These are phyloP conservation scores for Pulicaria dysenterica DNA, from an alignment of 129 eudicot genomes.

Conservation along the genomic window DNA sequence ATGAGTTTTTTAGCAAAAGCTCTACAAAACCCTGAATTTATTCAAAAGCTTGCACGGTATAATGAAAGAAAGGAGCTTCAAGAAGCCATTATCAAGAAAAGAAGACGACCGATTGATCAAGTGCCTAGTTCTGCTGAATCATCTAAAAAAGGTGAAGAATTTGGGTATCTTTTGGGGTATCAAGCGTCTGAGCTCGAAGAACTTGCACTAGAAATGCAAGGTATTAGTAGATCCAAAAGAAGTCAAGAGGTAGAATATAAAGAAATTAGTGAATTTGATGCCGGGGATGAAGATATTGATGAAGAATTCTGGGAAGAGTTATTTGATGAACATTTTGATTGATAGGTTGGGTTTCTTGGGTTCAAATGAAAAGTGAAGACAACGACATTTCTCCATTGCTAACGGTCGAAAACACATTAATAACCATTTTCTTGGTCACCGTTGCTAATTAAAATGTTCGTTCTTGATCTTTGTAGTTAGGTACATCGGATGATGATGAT, in stretches of 20 bases:
- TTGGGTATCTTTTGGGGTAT: conserved; percentile 28
- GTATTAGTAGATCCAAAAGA: conserved; percentile 54
- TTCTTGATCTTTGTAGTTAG: conserved; percentile 52
- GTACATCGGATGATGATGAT: conserved; percentile 41
- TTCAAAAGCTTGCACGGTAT: conserved; percentile 60
- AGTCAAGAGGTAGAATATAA: conserved; percentile 39
- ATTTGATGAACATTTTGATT: conserved; percentile 49
- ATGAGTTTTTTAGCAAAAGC: conserved; percentile 95
- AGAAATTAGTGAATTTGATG: conserved; percentile 46
- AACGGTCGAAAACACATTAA: conserved; percentile 25
- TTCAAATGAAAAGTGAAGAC: not conserved
- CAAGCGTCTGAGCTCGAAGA: conserved; percentile 78
- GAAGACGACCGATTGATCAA: conserved; percentile 49
- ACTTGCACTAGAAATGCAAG: conserved; percentile 97
- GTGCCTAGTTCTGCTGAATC: conserved; percentile 38
- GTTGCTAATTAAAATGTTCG: conserved; percentile 22
- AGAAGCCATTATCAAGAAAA: conserved; percentile 56
- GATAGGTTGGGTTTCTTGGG: conserved; percentile 14
- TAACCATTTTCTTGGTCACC: conserved; percentile 36
- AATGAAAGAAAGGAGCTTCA: conserved; percentile 66
- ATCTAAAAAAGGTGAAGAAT: conserved; percentile 53
- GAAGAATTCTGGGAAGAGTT: conserved; percentile 91
- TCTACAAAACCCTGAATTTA: conserved; percentile 78
- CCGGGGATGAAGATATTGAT: conserved; percentile 65
- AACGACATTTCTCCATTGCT: not conserved